Base-by-base conservation (phyloP, 768 basidiomycete genomes). In the Sutorius australiensis region DNA sequence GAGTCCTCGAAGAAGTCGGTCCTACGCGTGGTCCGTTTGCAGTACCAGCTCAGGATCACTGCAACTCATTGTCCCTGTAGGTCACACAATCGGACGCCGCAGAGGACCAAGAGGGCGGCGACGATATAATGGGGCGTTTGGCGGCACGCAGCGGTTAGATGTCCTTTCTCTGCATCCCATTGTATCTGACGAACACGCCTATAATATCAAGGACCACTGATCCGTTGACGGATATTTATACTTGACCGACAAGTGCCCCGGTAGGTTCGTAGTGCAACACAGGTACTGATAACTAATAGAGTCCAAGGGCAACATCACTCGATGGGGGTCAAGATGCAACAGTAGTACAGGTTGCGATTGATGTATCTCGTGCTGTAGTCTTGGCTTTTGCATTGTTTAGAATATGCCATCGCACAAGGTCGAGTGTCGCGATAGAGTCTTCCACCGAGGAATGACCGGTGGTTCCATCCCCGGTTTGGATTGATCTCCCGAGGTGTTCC, bases 391-490 rank as follows among this genome's bases (percentile, higher is more conserved):
- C 66, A 57, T 77, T 81, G 58, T 91, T 84, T 57, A 86, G 67
- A 45, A 95, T 73, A 68, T 86, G 82, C 86, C 87, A 93, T 55
- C 86, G 79, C 19, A 98, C 86, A 17, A 95, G 81, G 62, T 98
- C 88, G 37, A 98, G 76, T 2, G 95, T 92, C 1, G 92, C 89
- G 21, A 82, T 70, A 1, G 93, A 92, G 71, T 98, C 95, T 68
- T 95, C 94, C 1, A 90, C 75, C 0, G 92, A 93, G 45, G 89
- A 92, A 73, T 98, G 95, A 3, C 95, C 95, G 7, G 77, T 75
- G 12, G 80, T 77, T 7, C 81, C 82, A 30, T 79, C 89, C 24
- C 88, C 89, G 11, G 80, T 79, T 67, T 99, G 95, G 50, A 99
- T 98, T 52, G 79, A 77, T 56, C 80, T 79, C 14, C 86, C 85